Percentiles rank a stretch among this genome's conserved stretches.
These are phyloP conservation scores for Penicillium sp. DNA, from an alignment of 2,329 filamentous ascomycete genomes.

Conservation along the genomic window DNA sequence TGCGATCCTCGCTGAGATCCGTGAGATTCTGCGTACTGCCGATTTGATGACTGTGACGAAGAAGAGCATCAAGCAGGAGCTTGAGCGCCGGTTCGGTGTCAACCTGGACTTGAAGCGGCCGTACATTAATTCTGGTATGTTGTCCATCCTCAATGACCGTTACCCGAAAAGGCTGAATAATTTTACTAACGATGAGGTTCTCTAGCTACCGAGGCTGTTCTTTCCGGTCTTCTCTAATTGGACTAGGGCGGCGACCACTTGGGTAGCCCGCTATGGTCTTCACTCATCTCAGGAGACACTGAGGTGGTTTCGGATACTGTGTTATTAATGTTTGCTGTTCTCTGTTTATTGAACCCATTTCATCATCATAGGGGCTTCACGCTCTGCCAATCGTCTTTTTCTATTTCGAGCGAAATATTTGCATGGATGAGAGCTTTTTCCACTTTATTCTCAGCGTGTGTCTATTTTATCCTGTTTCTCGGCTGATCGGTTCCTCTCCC, in stretches of 20 bases:
- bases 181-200: conserved; percentile 32
- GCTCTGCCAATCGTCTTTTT: neutral
- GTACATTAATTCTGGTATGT: conserved; percentile 91
- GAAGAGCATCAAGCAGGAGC: conserved; percentile 93
- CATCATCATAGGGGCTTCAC: neutral
- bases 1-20: conserved; percentile 86
- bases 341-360: neutral
- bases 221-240: conserved; percentile 70
- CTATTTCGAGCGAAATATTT: conserved; percentile 20
- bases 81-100: conserved; percentile 87
- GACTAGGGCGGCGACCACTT: neutral
- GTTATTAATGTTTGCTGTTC: conserved; percentile 19
- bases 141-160: conserved; percentile 3
- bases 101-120: conserved; percentile 82
- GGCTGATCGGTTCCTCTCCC: neutral
- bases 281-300: neutral
- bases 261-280: neutral
- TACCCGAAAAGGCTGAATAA: neutral
- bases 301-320: conserved; percentile 12
- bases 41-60: conserved; percentile 98
- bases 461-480: neutral
- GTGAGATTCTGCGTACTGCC: conserved; percentile 85
- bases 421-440: conserved; percentile 25
- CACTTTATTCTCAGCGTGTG: conserved; percentile 4
- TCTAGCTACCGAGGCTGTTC: conserved; percentile 72